A percentile compares a stretch with the other conserved stretches of the same genome.
These are phyloP conservation scores for Calendula officinalis DNA, from an alignment of 129 eudicot species.

Conservation along the genomic window DNA sequence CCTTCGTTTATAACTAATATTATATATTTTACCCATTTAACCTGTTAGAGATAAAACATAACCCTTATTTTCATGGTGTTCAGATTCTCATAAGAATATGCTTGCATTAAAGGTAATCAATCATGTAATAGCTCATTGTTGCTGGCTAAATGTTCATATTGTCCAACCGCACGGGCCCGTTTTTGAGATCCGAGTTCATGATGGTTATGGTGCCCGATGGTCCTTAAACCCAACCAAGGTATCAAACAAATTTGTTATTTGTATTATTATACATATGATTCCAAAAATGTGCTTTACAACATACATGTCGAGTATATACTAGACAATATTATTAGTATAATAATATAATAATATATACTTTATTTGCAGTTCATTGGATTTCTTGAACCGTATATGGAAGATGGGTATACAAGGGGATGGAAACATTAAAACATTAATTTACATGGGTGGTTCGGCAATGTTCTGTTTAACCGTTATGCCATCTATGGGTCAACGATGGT, in stretches of 20 bases:
- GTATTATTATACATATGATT: background rate
- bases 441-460: constrained; percentile 17
- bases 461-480: constrained; percentile 14
- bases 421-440: constrained; percentile 30
- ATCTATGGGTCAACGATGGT: background rate
- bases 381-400: constrained; percentile 76
- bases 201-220: constrained; percentile 97
- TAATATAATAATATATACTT: background rate
- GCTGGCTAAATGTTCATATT: constrained; percentile 76
- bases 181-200: constrained; percentile 70
- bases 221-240: constrained; percentile 74
- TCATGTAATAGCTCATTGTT: constrained; percentile 47
- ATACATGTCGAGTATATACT: background rate
- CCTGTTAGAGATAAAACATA: background rate
- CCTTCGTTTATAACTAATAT: background rate
- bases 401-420: constrained; percentile 63
- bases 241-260: background rate
- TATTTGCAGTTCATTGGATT: constrained; percentile 75
- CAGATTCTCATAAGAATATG: constrained; percentile 70
- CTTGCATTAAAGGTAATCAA: constrained; percentile 51
- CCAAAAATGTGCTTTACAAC: background rate
- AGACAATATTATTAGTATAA: background rate
- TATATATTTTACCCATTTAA: background rate
- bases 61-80: constrained; percentile 18
- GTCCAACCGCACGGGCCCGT: constrained; percentile 76